phyloP scores from a whole-genome alignment of 345 rosid species.

The Mercurialis annua region DNA sequence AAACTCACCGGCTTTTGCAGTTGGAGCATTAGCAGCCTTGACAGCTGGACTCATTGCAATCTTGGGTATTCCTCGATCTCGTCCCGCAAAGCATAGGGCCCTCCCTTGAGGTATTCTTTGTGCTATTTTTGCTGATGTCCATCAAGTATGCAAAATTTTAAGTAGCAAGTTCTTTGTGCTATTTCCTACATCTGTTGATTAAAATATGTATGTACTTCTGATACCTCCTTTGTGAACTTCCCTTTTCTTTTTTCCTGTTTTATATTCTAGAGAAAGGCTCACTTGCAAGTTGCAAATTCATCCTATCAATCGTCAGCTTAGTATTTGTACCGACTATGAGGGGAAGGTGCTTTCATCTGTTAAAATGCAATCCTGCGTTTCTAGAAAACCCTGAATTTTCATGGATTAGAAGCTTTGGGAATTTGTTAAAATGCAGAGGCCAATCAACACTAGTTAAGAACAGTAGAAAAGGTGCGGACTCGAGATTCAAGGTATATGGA shows the following conservation, averaged over 20 bases:
- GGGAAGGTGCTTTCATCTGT: slow-evolving; percentile 11
- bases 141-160: neutral
- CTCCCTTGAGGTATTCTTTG: slow-evolving; percentile 44
- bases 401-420: slow-evolving; percentile 1
- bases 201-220: slow-evolving; percentile 21
- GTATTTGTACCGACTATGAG: slow-evolving; percentile 5
- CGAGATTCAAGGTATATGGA: slow-evolving; percentile 3
- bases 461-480: neutral
- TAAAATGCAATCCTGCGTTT: neutral
- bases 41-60: slow-evolving; percentile 68
- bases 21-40: slow-evolving; percentile 61
- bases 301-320: slow-evolving; percentile 1
- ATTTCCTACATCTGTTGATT: slow-evolving; percentile 6
- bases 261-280: slow-evolving; percentile 7
- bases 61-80: slow-evolving; percentile 75
- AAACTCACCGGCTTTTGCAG: slow-evolving; percentile 72
- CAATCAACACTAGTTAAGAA: neutral
- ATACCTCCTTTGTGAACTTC: slow-evolving; percentile 6
- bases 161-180: slow-evolving; percentile 5
- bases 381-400: neutral
- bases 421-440: slow-evolving; percentile 1
- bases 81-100: slow-evolving; percentile 54
- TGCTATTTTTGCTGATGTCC: neutral
- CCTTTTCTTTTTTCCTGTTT: neutral
- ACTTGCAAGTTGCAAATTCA: slow-evolving; percentile 9